Conservation (phyloP, 192 early-diverging fungal species). For the Umbelopsis ramanniana region DNA sequence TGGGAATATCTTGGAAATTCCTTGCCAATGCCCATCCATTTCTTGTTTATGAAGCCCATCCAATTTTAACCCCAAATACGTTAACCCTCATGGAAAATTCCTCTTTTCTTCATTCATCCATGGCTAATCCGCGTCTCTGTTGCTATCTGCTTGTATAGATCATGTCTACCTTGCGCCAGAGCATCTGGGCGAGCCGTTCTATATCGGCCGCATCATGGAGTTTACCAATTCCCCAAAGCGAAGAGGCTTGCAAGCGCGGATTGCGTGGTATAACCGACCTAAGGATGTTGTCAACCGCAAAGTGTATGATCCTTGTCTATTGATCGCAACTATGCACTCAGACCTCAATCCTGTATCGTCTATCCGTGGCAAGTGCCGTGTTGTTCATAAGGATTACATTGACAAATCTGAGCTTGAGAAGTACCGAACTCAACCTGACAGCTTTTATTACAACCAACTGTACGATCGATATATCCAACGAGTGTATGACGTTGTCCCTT, state of each 20-base stretch:
- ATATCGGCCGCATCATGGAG: constrained; percentile 82
- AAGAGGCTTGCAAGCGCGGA: constrained; percentile 57
- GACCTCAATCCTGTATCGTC: constrained; percentile 82
- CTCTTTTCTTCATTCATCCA: not conserved
- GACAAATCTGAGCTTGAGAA: constrained; percentile 57
- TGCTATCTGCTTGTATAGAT: constrained; percentile 50
- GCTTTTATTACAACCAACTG: constrained; percentile 87
- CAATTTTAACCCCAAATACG: not conserved
- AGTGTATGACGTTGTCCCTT: constrained; percentile 85
- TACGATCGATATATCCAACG: constrained; percentile 91
- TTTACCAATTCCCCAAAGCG: constrained; percentile 63
- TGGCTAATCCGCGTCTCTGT: not conserved
- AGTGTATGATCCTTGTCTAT: constrained; percentile 69
- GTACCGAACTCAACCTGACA: constrained; percentile 65
- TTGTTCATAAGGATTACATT: constrained; percentile 70
- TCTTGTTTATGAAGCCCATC: not conserved
- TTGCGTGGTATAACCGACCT: constrained; percentile 79
- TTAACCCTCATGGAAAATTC: not conserved
- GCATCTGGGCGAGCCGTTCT: constrained; percentile 73
- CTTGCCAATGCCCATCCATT: constrained; percentile 13
- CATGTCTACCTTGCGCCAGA: constrained; percentile 79
- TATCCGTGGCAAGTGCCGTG: constrained; percentile 81
- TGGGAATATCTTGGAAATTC: constrained; percentile 11
- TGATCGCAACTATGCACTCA: constrained; percentile 88
- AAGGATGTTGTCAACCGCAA: constrained; percentile 73